A percentile compares a stretch with the other conserved stretches of the same genome.
Evolutionary conservation across 495 filamentous ascomycete species (phyloP).

Genomic region (Amniculicola lignicola): DNA sequence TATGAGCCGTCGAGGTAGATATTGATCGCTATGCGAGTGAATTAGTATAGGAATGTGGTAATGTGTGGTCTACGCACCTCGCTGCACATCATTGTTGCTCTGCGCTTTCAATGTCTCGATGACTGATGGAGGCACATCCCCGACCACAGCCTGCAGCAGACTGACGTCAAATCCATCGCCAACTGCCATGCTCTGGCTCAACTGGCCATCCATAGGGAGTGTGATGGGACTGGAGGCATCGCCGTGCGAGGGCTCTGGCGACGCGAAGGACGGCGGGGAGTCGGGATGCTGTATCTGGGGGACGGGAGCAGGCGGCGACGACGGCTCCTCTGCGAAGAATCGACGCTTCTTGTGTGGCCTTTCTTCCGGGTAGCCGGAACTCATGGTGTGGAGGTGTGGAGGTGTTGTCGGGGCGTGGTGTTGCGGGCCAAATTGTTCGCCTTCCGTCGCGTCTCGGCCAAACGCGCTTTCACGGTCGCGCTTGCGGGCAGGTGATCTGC

Average conservation of each 20-base stretch:
- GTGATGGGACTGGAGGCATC: conserved; percentile 1
- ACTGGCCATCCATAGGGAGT: conserved; percentile 5
- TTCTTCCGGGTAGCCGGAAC: conserved; percentile 47
- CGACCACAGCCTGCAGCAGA: conserved; percentile 68
- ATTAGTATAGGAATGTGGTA: too few species aligned
- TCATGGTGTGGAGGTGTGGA: conserved; percentile 46
- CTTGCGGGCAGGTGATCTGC: conserved; percentile 8
- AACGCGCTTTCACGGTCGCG: conserved; percentile 28
- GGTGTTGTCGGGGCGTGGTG: background rate
- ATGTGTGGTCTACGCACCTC: conserved; percentile 37
- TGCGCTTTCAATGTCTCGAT: conserved; percentile 39
- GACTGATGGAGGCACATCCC: conserved; percentile 50
- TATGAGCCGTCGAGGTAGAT: conserved; percentile 95
- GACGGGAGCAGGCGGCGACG: conserved; percentile 18
- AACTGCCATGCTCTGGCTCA: background rate
- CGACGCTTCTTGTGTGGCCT: conserved; percentile 75
- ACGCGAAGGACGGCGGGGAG: conserved; percentile 26
- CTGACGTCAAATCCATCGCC: conserved; percentile 60
- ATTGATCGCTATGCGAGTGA: conserved; percentile 49
- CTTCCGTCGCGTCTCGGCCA: conserved; percentile 5
- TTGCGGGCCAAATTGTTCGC: background rate
- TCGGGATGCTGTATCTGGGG: conserved; percentile 15
- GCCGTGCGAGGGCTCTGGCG: conserved; percentile 11
- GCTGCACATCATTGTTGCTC: conserved; percentile 46
- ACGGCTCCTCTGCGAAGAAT: conserved; percentile 66